Evolutionary conservation across 2,329 filamentous ascomycete genomes (phyloP).

Genomic region (Trichoderma atrobrunneum): DNA sequence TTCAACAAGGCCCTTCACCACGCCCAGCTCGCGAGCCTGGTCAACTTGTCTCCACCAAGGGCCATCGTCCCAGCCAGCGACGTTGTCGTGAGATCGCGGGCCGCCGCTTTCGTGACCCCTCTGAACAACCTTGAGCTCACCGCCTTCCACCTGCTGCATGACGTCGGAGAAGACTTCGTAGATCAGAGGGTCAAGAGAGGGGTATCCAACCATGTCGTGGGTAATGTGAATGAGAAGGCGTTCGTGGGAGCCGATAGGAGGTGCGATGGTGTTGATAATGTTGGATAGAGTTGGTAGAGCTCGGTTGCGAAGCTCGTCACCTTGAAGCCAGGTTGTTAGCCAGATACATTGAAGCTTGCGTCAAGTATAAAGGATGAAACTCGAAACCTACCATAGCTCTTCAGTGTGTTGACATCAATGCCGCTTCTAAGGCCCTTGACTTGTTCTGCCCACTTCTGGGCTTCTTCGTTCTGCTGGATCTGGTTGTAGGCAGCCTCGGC

Average conservation of each 20-base stretch:
- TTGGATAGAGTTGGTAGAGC: conserved; percentile 93
- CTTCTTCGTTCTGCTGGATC: conserved; percentile 94
- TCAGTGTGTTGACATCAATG: conserved; percentile 72
- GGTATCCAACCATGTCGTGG: conserved; percentile 92
- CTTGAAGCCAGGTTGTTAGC: conserved; percentile 46
- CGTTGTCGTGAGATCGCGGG: conserved; percentile 57
- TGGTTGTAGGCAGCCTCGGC: conserved; percentile 92
- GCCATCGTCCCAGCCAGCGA: conserved; percentile 81
- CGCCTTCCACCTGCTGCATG: conserved; percentile 98
- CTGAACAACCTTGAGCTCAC: conserved; percentile 90
- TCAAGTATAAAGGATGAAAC: background rate
- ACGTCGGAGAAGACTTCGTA: conserved; percentile 89
- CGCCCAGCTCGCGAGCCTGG: conserved; percentile 70
- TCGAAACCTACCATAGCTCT: conserved; percentile 39
- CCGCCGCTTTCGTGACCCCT: conserved; percentile 81
- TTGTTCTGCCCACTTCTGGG: conserved; percentile 93
- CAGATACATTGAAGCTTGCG: background rate
- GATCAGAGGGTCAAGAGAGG: conserved; percentile 87
- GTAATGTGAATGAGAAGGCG: conserved; percentile 96
- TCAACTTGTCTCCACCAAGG: conserved; percentile 87
- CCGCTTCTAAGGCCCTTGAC: conserved; percentile 60
- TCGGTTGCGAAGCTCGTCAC: conserved; percentile 79
- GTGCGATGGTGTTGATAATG: conserved; percentile 90
- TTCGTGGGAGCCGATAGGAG: conserved; percentile 95
- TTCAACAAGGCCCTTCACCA: conserved; percentile 76